phyloP scores from a whole-genome alignment of 257 asterid genomes.

The Nicotiana obtusifolia region DNA sequence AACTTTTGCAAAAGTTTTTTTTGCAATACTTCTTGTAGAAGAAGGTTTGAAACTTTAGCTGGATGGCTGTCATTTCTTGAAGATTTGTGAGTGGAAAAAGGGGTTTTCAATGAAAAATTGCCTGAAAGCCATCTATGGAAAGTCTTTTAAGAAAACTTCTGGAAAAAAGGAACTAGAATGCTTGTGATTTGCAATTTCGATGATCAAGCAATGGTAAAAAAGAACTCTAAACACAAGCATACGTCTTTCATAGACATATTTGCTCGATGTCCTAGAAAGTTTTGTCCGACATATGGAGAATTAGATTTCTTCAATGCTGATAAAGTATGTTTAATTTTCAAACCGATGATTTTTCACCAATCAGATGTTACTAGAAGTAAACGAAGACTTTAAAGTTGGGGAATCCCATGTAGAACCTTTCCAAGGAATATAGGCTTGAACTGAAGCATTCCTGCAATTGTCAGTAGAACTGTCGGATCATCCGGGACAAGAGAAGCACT shows the following conservation, averaged over 20 bases:
- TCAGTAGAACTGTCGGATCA: conserved; percentile 89
- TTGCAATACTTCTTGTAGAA: background rate
- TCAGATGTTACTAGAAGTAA: background rate
- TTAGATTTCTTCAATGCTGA: background rate
- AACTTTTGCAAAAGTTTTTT: background rate
- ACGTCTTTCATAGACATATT: background rate
- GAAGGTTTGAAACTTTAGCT: background rate
- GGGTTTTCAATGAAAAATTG: background rate
- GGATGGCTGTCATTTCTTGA: background rate
- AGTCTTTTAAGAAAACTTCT: background rate
- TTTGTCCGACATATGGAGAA: background rate
- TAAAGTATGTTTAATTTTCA: background rate
- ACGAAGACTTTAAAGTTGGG: conserved; percentile 19
- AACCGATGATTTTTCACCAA: background rate
- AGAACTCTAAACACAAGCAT: background rate
- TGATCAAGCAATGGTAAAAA: background rate
- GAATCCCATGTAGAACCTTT: conserved; percentile 50
- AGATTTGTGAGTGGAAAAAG: background rate
- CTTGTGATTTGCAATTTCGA: background rate
- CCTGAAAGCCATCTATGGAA: background rate
- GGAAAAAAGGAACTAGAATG: background rate
- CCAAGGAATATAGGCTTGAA: conserved; percentile 97
- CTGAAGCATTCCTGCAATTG: conserved; percentile 98
- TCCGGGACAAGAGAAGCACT: conserved; percentile 97
- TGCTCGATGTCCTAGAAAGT: background rate